Base-by-base conservation (phyloP, 495 filamentous ascomycete species). In the Elasticomyces elasticus region DNA sequence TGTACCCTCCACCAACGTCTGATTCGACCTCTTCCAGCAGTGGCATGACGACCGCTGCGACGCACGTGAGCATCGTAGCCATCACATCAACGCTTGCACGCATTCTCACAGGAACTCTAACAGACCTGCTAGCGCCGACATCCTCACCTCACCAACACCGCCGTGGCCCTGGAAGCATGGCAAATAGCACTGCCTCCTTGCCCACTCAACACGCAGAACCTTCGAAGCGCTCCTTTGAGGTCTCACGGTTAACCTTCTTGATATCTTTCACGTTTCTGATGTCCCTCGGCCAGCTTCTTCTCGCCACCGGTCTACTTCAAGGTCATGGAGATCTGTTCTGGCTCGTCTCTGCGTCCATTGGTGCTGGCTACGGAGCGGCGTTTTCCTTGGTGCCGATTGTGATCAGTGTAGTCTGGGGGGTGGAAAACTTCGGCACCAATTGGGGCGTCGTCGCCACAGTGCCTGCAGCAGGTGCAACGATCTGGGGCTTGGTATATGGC, bases 381-480 rank as follows among this genome's bases (percentile, higher is more conserved):
- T 98, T 98, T 71, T 85, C 81, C 35, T 77, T 98, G 13, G 80
- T 82, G 0, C 92, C 92, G 2, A 95, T 96, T 63, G 85, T 96
- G 55, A 82, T 96, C 59, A 85, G 79, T 49, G 87, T 95, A 23
- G 89, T 97, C 41, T 98, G 92, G 92, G 92, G 92, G 31, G 89
- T 95, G 1, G 87, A 95, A 71, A 98, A 97, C 68, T 97, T 97
- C 67, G 92, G 87, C 54, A 98, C 92, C 1, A 97, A 98, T 61
- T 98, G 91, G 83, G 92, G 92, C 13, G 88, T 96, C 55, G 82
- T 98, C 15, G 87, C 87, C 30, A 86, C 94, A 72, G 84, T 89
- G 45, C 92, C 92, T 9, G 92, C 90, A 1, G 67, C 79, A 1
- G 91, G 91, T 0, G 88, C 89, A 0, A 84, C 86, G 0, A 72